Percentiles rank a stretch among this genome's conserved stretches.
Evolutionary conservation across 805 yeast genomes (phyloP).

Genomic region (Candida insectalens): DNA sequence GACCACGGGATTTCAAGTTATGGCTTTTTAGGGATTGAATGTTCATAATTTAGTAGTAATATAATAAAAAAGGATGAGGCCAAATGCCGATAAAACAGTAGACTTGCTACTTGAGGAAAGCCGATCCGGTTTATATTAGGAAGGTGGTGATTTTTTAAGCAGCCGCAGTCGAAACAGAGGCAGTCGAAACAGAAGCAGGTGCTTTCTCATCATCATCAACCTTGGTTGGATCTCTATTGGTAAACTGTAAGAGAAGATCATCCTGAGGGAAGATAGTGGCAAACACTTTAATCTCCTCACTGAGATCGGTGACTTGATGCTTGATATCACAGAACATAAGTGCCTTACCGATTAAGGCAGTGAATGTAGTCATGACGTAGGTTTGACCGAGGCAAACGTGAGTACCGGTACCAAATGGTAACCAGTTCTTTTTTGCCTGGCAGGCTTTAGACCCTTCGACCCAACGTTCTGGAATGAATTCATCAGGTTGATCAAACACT

Average conservation of each 20-base stretch:
- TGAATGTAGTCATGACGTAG: slow-evolving; percentile 84
- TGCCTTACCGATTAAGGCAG: slow-evolving; percentile 87
- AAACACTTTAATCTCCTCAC: slow-evolving; percentile 90
- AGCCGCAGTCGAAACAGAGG: no score
- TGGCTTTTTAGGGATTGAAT: no score
- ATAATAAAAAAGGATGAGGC: no score
- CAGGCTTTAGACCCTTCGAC: slow-evolving; percentile 63
- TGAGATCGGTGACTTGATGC: slow-evolving; percentile 73
- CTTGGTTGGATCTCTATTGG: slow-evolving; percentile 33
- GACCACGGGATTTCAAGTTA: no score
- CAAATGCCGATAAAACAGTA: no score
- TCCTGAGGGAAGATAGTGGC: slow-evolving; percentile 98
- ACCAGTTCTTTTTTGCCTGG: slow-evolving; percentile 81
- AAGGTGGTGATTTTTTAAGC: no score
- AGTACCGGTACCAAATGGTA: slow-evolving; percentile 95
- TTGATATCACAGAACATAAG: slow-evolving; percentile 69
- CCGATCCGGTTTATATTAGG: no score
- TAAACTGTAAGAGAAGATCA: slow-evolving; percentile 75
- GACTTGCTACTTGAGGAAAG: no score
- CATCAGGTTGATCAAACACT: slow-evolving; percentile 90
- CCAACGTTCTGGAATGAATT: slow-evolving; percentile 96
- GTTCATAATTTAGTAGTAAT: no score
- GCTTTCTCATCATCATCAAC: background rate
- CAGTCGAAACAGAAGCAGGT: no score
- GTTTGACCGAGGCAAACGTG: slow-evolving; percentile 94